These are phyloP conservation scores for Somion occarium DNA, from an alignment of 1,284 basidiomycete genomes.

Conservation along the genomic window DNA sequence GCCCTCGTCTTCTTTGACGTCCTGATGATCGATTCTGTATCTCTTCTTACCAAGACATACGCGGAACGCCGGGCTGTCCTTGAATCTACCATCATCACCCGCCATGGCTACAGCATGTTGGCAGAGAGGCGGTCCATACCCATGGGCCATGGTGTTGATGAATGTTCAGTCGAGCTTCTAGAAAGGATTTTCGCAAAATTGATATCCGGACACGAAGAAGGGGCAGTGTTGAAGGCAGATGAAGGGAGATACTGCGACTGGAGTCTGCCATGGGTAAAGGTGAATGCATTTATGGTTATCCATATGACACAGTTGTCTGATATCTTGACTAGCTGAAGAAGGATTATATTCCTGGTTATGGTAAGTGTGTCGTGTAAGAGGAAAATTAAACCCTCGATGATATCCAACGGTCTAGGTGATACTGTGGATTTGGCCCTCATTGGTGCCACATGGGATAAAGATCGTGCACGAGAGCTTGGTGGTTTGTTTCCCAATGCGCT, in stretches of 20 bases:
- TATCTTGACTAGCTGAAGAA: slow-evolving; percentile 41
- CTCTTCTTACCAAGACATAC: slow-evolving; percentile 55
- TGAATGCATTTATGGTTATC: slow-evolving; percentile 32
- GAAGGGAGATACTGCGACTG: slow-evolving; percentile 62
- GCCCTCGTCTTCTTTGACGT: slow-evolving; percentile 85
- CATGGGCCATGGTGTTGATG: slow-evolving; percentile 10
- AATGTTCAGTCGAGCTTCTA: slow-evolving; percentile 10
- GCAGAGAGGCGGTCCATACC: slow-evolving; percentile 45
- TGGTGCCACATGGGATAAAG: slow-evolving; percentile 75
- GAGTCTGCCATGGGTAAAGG: slow-evolving; percentile 72
- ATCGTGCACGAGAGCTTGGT: slow-evolving; percentile 68
- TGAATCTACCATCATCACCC: slow-evolving; percentile 46
- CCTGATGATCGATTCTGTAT: slow-evolving; percentile 56
- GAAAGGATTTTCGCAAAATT: slow-evolving; percentile 41
- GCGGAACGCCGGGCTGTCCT: slow-evolving; percentile 53
- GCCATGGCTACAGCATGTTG: slow-evolving; percentile 48
- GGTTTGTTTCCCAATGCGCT: slow-evolving; percentile 38
- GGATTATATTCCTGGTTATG: slow-evolving; percentile 81
- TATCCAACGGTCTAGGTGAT: slow-evolving; percentile 36
- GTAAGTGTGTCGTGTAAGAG: slow-evolving; percentile 31
- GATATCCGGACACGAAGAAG: slow-evolving; percentile 51
- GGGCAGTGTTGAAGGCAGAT: slow-evolving; percentile 76
- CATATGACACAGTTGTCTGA: too few species aligned
- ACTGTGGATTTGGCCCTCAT: slow-evolving; percentile 72
- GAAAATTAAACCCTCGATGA: neutral